Base-by-base conservation (phyloP, 768 basidiomycete genomes). In the Filobasidium floriforme region DNA sequence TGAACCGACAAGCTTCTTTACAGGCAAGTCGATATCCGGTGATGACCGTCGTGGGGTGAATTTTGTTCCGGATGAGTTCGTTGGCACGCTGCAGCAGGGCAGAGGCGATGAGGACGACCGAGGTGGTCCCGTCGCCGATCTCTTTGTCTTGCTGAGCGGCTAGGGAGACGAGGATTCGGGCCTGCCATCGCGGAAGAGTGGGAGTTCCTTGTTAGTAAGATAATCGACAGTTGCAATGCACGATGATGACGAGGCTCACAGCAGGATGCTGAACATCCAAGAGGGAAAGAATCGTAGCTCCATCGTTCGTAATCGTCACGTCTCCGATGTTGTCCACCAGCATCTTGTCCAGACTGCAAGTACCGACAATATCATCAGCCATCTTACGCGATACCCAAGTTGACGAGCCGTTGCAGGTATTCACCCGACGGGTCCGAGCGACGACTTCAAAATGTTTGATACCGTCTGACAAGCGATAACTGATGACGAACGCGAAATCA, bases 91-190 rank as follows among this genome's bases (percentile, higher is more conserved):
- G 88, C 70, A 98, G 83, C 55, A 98, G 85, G 79, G 97, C 96
- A n/a, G 96, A 92, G 62, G 93, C 93, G 76, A 99, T 85, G 72
- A 99, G 90, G 59, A 99, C 96, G 51, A 99, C 96, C 26, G 92
- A 97, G 1, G 96, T 99, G 9, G 96, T 99, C 15, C 96, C 96
- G 81, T 99, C 96, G 43, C 96, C 96, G 11, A 99, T 96, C 80
- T 99, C 96, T 77, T 93, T 96, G 80, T 99, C 96, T 80, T 98
- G 93, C 75, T 98, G 97, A 80, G 98, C 93, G 1, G 96, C 92
- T 54, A 99, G 89, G 80, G 97, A 92, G 57, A 98, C 93, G 70
- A 99, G 92, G 69, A 99, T 92, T 70, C 90, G 88, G 24, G 77
- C 77, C 78, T 79, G 64, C 32, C 28, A 24, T 44, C 4, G 32